These are phyloP conservation scores for Allantophomopsis lycopodina DNA, from an alignment of 2,329 filamentous ascomycete genomes.

Conservation along the genomic window DNA sequence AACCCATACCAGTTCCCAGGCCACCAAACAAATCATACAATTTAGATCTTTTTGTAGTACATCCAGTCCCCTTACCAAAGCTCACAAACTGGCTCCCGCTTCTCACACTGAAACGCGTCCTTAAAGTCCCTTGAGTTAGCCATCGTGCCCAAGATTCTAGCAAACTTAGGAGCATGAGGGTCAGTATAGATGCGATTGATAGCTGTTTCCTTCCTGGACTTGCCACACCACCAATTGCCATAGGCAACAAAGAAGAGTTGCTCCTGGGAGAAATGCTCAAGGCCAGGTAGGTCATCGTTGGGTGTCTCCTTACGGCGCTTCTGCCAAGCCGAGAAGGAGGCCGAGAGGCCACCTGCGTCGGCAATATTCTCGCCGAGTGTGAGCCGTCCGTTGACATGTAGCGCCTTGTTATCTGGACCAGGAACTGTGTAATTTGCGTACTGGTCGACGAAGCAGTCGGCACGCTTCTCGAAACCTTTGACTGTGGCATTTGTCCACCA, in stretches of 20 bases:
- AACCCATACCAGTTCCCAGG: no score
- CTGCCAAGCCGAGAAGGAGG: constrained; percentile 53
- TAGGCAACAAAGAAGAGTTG: constrained; percentile 59
- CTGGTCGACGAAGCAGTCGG: constrained; percentile 55
- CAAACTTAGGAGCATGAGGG: constrained; percentile 49
- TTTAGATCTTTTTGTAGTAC: no score
- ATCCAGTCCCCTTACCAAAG: constrained; percentile 38
- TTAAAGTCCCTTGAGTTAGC: constrained; percentile 54
- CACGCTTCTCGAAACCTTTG: constrained; percentile 39
- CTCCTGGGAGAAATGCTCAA: constrained; percentile 49
- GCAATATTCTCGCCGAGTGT: constrained; percentile 61
- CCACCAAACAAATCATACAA: no score
- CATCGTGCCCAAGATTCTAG: constrained; percentile 48
- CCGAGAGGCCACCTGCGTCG: constrained; percentile 52
- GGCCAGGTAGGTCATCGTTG: constrained; percentile 40
- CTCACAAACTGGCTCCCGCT: constrained; percentile 53
- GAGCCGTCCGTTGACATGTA: constrained; percentile 47
- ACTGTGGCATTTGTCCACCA: constrained; percentile 54
- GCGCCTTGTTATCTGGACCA: constrained; percentile 37
- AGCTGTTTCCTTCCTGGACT: constrained; percentile 42
- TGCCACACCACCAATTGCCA: constrained; percentile 53
- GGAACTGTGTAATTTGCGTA: constrained; percentile 46
- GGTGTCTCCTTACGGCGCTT: constrained; percentile 36
- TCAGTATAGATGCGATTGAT: constrained; percentile 46
- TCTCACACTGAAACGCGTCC: constrained; percentile 51